Evolutionary conservation across 2,329 filamentous ascomycete genomes (phyloP).

Genomic region (Dactylellina parvicollis): DNA sequence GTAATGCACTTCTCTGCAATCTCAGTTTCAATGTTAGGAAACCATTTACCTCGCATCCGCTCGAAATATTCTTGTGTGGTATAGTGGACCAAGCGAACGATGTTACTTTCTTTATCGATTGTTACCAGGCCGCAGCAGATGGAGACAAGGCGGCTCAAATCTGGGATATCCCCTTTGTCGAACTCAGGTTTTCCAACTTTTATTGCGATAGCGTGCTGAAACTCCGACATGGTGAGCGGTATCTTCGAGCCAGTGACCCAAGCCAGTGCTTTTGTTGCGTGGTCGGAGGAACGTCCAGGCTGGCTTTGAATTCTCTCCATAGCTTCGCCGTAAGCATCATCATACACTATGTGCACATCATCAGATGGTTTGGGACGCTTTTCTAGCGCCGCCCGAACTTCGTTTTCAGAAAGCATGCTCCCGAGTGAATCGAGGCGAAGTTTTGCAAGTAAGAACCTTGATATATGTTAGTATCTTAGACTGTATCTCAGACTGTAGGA

Average conservation of each 20-base stretch:
- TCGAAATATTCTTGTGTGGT: slow-evolving; percentile 36
- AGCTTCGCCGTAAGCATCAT: slow-evolving; percentile 1
- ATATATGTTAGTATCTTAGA: neutral
- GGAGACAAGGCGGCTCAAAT: neutral
- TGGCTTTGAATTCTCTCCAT: slow-evolving; percentile 15
- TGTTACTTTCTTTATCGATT: slow-evolving; percentile 5
- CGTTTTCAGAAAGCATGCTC: slow-evolving; percentile 1
- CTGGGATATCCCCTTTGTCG: slow-evolving; percentile 7
- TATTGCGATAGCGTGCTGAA: slow-evolving; percentile 24
- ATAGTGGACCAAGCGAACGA: slow-evolving; percentile 20
- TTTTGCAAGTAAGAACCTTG: slow-evolving; percentile 13
- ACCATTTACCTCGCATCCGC: neutral
- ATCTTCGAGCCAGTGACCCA: slow-evolving; percentile 19
- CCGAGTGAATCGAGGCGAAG: slow-evolving; percentile 1
- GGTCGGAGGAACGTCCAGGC: too few species aligned
- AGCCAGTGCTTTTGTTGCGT: slow-evolving; percentile 1
- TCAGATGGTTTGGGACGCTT: neutral
- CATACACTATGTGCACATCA: too few species aligned
- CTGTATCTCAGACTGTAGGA: neutral
- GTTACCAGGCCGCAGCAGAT: slow-evolving; percentile 16
- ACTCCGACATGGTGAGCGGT: slow-evolving; percentile 10
- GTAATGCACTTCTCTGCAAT: slow-evolving; percentile 20
- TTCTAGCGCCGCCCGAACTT: slow-evolving; percentile 60
- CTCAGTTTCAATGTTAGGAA: slow-evolving; percentile 1
- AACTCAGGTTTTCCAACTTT: neutral